Conservation (phyloP, 2,329 filamentous ascomycete genomes). For the Fusarium nelsonii region DNA sequence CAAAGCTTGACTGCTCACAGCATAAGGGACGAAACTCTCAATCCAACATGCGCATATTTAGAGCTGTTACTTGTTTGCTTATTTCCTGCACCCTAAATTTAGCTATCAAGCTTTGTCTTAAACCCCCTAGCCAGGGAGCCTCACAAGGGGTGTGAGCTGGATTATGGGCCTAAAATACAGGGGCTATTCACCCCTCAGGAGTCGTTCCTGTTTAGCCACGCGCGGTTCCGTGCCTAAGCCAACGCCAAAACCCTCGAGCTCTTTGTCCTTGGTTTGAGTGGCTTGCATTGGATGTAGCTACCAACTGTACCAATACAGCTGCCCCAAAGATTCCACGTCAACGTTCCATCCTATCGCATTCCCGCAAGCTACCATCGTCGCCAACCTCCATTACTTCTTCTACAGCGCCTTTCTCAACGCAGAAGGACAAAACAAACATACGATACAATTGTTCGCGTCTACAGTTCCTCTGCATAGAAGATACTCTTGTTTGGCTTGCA, state of each 20-base stretch:
- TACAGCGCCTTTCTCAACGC: background rate
- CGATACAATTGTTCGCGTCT: background rate
- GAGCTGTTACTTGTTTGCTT: background rate
- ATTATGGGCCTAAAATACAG: constrained; percentile 3
- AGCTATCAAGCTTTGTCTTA: background rate
- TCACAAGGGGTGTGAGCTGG: constrained; percentile 7
- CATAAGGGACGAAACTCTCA: background rate
- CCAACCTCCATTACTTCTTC: constrained; percentile 14
- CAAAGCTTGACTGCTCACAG: background rate
- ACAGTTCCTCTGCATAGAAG: constrained; percentile 3
- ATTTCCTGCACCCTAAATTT: background rate
- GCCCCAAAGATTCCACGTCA: constrained; percentile 34
- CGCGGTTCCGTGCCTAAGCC: background rate
- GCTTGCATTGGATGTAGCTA: background rate
- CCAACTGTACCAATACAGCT: background rate
- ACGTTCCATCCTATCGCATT: constrained; percentile 26
- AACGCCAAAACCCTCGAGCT: constrained; percentile 7
- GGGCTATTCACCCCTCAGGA: background rate
- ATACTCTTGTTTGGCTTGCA: constrained; percentile 17
- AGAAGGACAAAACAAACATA: background rate
- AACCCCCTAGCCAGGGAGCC: constrained; percentile 4
- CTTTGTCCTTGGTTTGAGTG: constrained; percentile 20
- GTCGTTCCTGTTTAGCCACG: background rate
- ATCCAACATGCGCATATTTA: background rate
- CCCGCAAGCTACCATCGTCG: constrained; percentile 12